These are phyloP conservation scores for Apiospora saccharicola DNA, from an alignment of 2,329 filamentous ascomycete genomes.

Conservation along the genomic window DNA sequence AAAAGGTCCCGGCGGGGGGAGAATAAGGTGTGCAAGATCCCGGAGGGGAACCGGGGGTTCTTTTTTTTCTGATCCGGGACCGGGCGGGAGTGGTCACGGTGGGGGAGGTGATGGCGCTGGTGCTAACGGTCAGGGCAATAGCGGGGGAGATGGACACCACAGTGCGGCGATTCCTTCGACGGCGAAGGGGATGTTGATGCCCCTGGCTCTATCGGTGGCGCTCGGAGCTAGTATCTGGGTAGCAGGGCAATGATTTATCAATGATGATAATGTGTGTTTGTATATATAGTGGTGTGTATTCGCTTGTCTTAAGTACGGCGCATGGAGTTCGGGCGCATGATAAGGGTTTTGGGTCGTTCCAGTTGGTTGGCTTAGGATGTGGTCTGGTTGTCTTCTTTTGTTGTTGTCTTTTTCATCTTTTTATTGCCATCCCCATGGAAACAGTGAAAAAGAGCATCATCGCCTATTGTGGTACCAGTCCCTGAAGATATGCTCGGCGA, in stretches of 20 bases:
- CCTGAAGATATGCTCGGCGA: neutral
- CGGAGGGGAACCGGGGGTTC: slow-evolving; percentile 51
- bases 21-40: slow-evolving; percentile 58
- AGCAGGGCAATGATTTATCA: neutral
- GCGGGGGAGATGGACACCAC: neutral
- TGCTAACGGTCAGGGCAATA: neutral
- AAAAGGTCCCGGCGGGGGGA: slow-evolving; percentile 38
- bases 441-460: neutral
- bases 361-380: neutral
- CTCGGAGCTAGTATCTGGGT: neutral
- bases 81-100: neutral
- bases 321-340: neutral
- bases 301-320: neutral
- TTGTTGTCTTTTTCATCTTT: neutral
- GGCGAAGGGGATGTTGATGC: neutral
- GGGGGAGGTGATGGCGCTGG: neutral
- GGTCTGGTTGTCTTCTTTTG: neutral
- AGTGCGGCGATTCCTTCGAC: neutral
- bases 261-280: neutral
- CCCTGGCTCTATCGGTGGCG: neutral
- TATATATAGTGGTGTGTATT: neutral
- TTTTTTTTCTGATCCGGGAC: slow-evolving; percentile 58
- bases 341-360: neutral
- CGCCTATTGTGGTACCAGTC: neutral
- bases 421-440: neutral